Evolutionary conservation across 495 filamentous ascomycete species (phyloP), one percentile per base, ranked within the genome.

Genomic region (Penicillium herquei): DNA sequence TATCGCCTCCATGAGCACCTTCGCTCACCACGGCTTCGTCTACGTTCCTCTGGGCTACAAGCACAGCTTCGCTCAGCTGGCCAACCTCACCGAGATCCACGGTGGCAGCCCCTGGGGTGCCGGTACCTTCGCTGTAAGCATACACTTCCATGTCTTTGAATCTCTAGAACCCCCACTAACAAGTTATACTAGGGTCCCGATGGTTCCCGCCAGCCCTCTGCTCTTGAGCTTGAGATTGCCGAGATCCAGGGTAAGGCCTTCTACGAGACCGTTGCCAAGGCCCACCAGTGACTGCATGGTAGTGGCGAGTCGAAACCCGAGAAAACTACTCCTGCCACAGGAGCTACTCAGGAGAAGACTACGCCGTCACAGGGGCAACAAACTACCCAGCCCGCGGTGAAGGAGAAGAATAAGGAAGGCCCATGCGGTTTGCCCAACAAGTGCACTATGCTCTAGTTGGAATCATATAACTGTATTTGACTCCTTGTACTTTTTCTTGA

Each of bases 31-130:
- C 80, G 94, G 94, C 61, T 87, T 98, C 70, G 86, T 94, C 81
- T 98, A 89, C 69, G 91, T 97, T 26, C 94, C 94, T 39, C 80
- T 98, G 58, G 94, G 94, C 41, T 98, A 96, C 80, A 87, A 88
- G 78, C 88, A 85, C 62, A 75, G 85, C 54, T 96, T 96, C 70
- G 72, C 62, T 31, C 67, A 80, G 45, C 70, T 96, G 54, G 69
- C 84, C 52, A 84, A 93, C 70, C 65, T 94, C 21, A 57, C 68
- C 13, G 90, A 96, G 78, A 80, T 91, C 49, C 89, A 87, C 69
- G 94, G 94, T 64, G 95, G 94, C 34, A 82, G 79, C 56, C 79
- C 94, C 16, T 98, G 95, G 94, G 94, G 94, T 64, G 93, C 94
- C 35, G 94, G 94, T 69, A 96, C 94, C 47, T 92, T 96, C 64